Percentiles rank a stretch among this genome's conserved stretches.
These are phyloP conservation scores for Penicillium sp. DNA, from an alignment of 2,329 filamentous ascomycete species.

Conservation along the genomic window DNA sequence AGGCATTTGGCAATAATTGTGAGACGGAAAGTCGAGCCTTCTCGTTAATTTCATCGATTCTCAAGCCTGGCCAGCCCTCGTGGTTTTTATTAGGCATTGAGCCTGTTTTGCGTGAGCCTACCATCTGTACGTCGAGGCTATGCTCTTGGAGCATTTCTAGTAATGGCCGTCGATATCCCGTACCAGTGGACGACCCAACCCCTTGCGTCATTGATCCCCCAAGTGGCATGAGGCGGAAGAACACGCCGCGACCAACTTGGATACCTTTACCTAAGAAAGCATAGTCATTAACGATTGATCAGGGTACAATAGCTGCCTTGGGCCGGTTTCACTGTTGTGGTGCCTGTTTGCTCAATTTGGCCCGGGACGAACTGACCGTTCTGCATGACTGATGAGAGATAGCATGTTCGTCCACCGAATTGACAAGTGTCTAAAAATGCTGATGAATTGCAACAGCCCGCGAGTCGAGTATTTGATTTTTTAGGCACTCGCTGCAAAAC, in stretches of 20 bases:
- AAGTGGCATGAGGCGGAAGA: constrained; percentile 15
- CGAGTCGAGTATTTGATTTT: background rate
- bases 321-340: background rate
- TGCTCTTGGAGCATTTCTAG: background rate
- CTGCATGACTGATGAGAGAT: background rate
- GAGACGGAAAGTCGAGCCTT: constrained; percentile 41
- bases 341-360: background rate
- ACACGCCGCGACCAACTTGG: background rate
- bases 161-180: constrained; percentile 2
- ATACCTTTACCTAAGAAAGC: background rate
- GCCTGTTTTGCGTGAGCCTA: constrained; percentile 46
- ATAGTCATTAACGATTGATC: background rate
- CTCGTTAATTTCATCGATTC: constrained; percentile 45
- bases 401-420: background rate
- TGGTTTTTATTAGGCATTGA: constrained; percentile 47
- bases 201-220: constrained; percentile 23
- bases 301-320: no score
- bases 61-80: constrained; percentile 52
- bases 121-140: constrained; percentile 31
- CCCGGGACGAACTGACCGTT: background rate
- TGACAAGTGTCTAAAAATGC: background rate
- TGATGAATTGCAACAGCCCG: background rate
- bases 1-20: constrained; percentile 43
- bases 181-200: constrained; percentile 7
- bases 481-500: background rate